Conservation (phyloP, 225 moss, liverwort and hornwort genomes). For the Anthoceros angustus region DNA sequence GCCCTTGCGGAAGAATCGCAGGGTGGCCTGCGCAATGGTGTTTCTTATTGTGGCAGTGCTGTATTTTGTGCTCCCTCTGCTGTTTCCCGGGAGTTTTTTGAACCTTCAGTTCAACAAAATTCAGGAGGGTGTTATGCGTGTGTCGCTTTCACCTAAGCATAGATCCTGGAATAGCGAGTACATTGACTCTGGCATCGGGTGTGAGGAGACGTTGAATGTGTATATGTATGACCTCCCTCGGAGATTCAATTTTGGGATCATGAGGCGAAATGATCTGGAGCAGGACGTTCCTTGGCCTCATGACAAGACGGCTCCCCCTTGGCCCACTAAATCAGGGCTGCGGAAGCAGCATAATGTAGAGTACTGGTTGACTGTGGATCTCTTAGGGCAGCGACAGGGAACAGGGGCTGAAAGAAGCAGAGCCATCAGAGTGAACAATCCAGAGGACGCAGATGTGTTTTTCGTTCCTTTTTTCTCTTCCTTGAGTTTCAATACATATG, state of each 20-base stretch:
- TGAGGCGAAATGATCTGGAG: constrained; percentile 19
- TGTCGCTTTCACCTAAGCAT: background rate
- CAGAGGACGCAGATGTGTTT: constrained; percentile 73
- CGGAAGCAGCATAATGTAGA: constrained; percentile 83
- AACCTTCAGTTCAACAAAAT: background rate
- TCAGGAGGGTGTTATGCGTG: background rate
- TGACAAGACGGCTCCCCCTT: constrained; percentile 23
- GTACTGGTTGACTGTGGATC: constrained; percentile 72
- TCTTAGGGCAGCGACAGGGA: constrained; percentile 27
- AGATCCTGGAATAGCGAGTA: background rate
- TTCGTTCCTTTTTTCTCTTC: constrained; percentile 88
- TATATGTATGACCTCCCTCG: constrained; percentile 67
- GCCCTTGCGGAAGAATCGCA: background rate
- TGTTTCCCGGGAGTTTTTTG: background rate
- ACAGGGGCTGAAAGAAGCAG: constrained; percentile 19
- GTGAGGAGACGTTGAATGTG: constrained; percentile 26
- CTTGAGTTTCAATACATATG: constrained; percentile 44
- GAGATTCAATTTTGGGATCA: constrained; percentile 56
- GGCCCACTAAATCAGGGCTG: constrained; percentile 31
- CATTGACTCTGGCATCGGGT: background rate
- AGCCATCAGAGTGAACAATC: constrained; percentile 42
- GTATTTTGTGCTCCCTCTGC: background rate
- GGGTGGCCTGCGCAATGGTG: background rate
- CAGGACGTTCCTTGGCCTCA: constrained; percentile 61
- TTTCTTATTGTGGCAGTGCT: background rate